Base-by-base conservation (phyloP, 2,329 filamentous ascomycete species). In the Ascochyta pisi region DNA sequence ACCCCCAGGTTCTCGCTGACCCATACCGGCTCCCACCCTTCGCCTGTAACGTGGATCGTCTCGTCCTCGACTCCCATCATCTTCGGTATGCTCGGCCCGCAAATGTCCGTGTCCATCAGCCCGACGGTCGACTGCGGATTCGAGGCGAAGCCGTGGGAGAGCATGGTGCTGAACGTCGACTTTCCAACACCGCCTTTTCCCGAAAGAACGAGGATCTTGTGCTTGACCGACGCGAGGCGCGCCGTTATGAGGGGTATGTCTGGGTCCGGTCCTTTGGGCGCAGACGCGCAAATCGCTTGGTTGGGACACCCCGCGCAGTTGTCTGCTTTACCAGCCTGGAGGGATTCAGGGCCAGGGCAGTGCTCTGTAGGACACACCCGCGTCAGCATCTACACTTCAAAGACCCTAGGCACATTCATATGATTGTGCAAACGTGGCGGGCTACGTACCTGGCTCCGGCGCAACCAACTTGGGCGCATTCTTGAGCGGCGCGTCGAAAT, bases 51-150 rank as follows among this genome's bases (percentile, higher is more conserved):
- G 74, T 99, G 95, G 48, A 99, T 95, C 1, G 90, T 96, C 78
- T 99, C 94, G 24, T 86, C 81, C 76, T 97, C 93, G 1, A 97
- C 94, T 31, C 95, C 95, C 88, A 99, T 93, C 94, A 99, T 98
- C 80, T 97, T 97, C 19, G 95, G 95, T 68, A 99, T 97, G 62
- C 88, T 92, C 0, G 95, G 95, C 0, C 95, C 95, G 78, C 92
- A 97, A 60, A 99, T 96, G 76, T 99, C 95, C 6, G 95, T 96
- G 77, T 99, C 95, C 92, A 98, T 97, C 66, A 99, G 89, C 19
- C 94, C 95, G 26, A 99, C 91, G 1, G 86, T 91, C 53, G 82
- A 89, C 41, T 89, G 86, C 0, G 89, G 86, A 74, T 96, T 91
- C 13, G 86, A 85, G 1, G 95, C 91, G 68, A 99, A 96, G 1